Evolutionary conservation across 805 yeast genomes (phyloP), one percentile per base, ranked within the genome.

Genomic region (Wickerhamomyces ciferrii): DNA sequence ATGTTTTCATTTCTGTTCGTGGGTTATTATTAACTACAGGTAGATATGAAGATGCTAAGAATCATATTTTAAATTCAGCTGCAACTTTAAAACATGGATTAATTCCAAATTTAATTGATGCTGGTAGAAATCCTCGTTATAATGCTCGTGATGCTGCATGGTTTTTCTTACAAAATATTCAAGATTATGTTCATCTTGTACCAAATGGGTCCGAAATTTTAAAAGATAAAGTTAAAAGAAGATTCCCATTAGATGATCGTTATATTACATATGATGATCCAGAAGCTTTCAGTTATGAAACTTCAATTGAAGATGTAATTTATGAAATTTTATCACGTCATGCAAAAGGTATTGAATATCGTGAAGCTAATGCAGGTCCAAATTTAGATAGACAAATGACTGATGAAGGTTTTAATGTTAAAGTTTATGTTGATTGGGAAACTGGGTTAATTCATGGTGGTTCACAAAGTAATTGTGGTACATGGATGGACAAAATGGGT

Each of bases 401-500:
- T 44, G 90, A 84, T 61, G 88, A 86, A 58, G 99, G 99, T 0
- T 92, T 92, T 71, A 85, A 92, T 62, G 91, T 92, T 40, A 76
- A 79, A 52, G 76, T 91, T 2, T 58, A 67, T 48, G 89, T 91
- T 40, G 97, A 92, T 62, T 92, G 97, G 97, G 58, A 70, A 0
- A 90, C 87, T 13, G 99, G 99, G 1, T 68, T 94, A 27, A 70
- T 91, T 4, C 85, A 81, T 63, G 99, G 98, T 41, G 98, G 99
- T 2, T 87, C 87, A 42, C 96, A 87, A 64, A 79, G 68, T 63
- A 92, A 92, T 62, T 92, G 99, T 70, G 99, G 99, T 20, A 94
- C 99, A 0, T 92, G 99, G 99, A 92, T 91, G 97, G 99, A 92
- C 67, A 92, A 92, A 68, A 92, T 92, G 98, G 99, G 99, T 23